Percentiles rank a stretch among this genome's conserved stretches.
Conservation (phyloP, 495 filamentous ascomycete genomes). For the Penicillium subrubescens region DNA sequence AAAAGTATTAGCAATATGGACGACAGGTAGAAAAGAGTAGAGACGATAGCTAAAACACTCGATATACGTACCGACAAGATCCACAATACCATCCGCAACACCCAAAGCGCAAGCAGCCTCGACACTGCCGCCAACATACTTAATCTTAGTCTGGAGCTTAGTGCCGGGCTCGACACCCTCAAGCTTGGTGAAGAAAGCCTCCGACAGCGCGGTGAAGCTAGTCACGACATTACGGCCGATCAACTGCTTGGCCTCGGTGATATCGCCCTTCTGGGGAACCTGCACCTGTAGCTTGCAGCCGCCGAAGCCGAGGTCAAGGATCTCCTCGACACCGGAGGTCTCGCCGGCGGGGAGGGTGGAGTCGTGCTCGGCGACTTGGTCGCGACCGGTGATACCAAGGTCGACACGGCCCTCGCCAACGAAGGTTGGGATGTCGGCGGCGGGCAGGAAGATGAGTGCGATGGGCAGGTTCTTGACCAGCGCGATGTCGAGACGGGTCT, state of each 20-base stretch:
- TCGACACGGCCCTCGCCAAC: conserved; percentile 94
- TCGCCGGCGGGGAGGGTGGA: conserved; percentile 58
- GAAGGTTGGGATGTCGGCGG: conserved; percentile 94
- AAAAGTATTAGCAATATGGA: background rate
- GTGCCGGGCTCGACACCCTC: conserved; percentile 53
- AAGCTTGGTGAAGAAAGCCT: conserved; percentile 76
- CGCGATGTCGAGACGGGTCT: conserved; percentile 92
- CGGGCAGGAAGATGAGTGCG: conserved; percentile 95
- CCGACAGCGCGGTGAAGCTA: conserved; percentile 83
- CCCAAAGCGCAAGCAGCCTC: conserved; percentile 95
- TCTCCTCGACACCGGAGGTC: conserved; percentile 72
- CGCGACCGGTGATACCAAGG: conserved; percentile 89
- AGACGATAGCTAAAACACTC: background rate
- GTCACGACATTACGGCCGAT: conserved; percentile 95
- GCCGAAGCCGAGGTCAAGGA: conserved; percentile 90
- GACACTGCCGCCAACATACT: conserved; percentile 91
- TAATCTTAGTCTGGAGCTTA: conserved; percentile 67
- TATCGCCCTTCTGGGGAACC: conserved; percentile 81
- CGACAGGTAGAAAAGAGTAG: background rate
- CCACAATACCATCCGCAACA: conserved; percentile 95
- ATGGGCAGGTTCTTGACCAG: conserved; percentile 94
- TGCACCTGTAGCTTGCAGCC: conserved; percentile 92
- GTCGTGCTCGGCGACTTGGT: conserved; percentile 92
- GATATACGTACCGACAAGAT: conserved; percentile 77
- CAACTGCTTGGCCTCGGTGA: conserved; percentile 69